phyloP scores from a whole-genome alignment of 345 rosid species.

The Turritis glabra region DNA sequence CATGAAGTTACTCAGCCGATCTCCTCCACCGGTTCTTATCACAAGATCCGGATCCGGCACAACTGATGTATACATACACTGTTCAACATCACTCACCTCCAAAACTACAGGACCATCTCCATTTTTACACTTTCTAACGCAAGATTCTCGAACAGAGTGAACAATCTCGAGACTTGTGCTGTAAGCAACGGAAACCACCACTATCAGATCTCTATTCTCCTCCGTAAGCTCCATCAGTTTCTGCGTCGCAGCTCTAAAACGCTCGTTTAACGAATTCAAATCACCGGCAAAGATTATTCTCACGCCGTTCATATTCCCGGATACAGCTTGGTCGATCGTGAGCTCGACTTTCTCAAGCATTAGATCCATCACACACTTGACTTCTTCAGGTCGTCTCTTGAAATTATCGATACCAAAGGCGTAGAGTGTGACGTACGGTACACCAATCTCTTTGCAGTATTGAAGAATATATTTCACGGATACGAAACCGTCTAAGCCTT shows the following conservation, averaged over 20 bases:
- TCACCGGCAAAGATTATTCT: constrained; percentile 50
- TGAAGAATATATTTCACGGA: constrained; percentile 55
- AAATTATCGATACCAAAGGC: constrained; percentile 85
- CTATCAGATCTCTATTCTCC: constrained; percentile 37
- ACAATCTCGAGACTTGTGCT: constrained; percentile 74
- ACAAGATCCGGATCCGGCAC: constrained; percentile 71
- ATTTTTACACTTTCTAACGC: constrained; percentile 38
- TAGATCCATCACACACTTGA: constrained; percentile 61
- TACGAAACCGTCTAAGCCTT: constrained; percentile 44
- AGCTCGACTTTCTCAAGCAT: constrained; percentile 35
- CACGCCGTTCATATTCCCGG: constrained; percentile 51
- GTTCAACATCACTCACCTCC: constrained; percentile 49
- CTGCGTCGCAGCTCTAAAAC: constrained; percentile 51
- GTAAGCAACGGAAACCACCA: constrained; percentile 54
- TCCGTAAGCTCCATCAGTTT: constrained; percentile 65
- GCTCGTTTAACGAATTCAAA: constrained; percentile 39
- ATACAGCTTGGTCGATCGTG: constrained; percentile 5
- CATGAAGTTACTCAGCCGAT: constrained; percentile 62
- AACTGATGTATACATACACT: constrained; percentile 51
- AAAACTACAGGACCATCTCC: constrained; percentile 24
- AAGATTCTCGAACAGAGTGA: constrained; percentile 65
- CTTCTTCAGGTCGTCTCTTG: constrained; percentile 65
- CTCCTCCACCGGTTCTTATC: constrained; percentile 69
- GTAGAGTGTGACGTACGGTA: constrained; percentile 57
- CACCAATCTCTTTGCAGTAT: constrained; percentile 60